phyloP scores from a whole-genome alignment of 2,329 filamentous ascomycete genomes.

The Penicillium capsulatum region DNA sequence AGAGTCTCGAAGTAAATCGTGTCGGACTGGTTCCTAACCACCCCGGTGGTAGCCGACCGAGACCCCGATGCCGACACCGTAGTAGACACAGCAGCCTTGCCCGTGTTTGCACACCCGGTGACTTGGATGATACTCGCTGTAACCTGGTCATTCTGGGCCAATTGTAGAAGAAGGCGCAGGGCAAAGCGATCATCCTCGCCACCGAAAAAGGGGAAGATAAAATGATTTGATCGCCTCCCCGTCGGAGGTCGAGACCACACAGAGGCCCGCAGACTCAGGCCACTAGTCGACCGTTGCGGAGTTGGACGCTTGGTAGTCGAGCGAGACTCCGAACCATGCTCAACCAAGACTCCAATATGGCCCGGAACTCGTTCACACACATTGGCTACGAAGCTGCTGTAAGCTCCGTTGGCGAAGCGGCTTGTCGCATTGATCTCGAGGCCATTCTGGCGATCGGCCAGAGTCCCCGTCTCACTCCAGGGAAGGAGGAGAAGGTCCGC shows the following conservation, averaged over 20 bases:
- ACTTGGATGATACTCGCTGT: slow-evolving; percentile 72
- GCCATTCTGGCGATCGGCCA: slow-evolving; percentile 60
- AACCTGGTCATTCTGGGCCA: slow-evolving; percentile 73
- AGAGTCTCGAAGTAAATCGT: slow-evolving; percentile 55
- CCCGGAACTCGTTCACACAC: slow-evolving; percentile 61
- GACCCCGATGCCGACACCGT: slow-evolving; percentile 6
- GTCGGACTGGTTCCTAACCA: slow-evolving; percentile 39
- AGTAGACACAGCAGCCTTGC: slow-evolving; percentile 10
- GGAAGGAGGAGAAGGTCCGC: slow-evolving; percentile 78
- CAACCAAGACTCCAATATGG: slow-evolving; percentile 74
- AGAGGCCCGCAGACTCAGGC: slow-evolving; percentile 57
- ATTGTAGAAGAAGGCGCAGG: slow-evolving; percentile 74
- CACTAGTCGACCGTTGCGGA: slow-evolving; percentile 48
- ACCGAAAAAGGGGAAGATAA: slow-evolving; percentile 85
- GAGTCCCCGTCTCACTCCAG: slow-evolving; percentile 78
- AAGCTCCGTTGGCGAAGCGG: slow-evolving; percentile 58
- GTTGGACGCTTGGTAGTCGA: slow-evolving; percentile 23
- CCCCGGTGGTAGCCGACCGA: neutral
- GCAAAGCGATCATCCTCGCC: slow-evolving; percentile 77
- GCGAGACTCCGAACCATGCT: slow-evolving; percentile 58
- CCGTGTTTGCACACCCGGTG: slow-evolving; percentile 19
- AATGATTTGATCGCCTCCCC: slow-evolving; percentile 67
- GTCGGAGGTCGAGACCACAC: slow-evolving; percentile 57
- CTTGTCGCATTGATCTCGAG: slow-evolving; percentile 51
- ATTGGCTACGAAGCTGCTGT: slow-evolving; percentile 68